Percentiles rank a stretch among this genome's conserved stretches.
phyloP scores from a whole-genome alignment of 1,139 yeast genomes.

The Spencermartinsiella ligniputridi region DNA sequence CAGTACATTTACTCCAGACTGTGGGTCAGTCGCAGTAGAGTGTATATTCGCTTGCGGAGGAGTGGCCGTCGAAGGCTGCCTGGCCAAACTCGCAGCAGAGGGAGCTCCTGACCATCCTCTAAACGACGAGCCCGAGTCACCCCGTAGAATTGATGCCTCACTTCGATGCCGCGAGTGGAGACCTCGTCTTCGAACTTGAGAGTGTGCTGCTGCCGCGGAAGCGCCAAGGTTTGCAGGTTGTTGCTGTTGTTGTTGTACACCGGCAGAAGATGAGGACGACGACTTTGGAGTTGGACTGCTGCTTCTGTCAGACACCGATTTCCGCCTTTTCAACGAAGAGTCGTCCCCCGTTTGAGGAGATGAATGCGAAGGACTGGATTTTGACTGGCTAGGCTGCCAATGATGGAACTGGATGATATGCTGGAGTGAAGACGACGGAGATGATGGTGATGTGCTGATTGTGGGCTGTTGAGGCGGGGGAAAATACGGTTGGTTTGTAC shows the following conservation, averaged over 20 bases:
- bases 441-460: conserved; percentile 19
- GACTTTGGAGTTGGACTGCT: conserved; percentile 7
- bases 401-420: conserved; percentile 26
- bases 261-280: background rate
- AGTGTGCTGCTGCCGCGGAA: conserved; percentile 20
- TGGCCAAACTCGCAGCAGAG: background rate
- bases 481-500: background rate
- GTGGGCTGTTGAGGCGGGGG: conserved; percentile 24
- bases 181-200: conserved; percentile 22
- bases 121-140: conserved; percentile 5
- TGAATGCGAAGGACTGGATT: conserved; percentile 7
- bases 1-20: conserved; percentile 21
- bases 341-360: conserved; percentile 6
- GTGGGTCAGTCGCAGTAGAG: conserved; percentile 6
- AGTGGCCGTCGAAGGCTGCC: conserved; percentile 3
- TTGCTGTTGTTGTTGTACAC: conserved; percentile 17
- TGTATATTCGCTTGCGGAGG: background rate
- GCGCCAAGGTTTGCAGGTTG: conserved; percentile 17
- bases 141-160: conserved; percentile 23
- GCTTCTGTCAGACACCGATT: conserved; percentile 6
- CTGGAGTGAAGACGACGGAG: conserved; percentile 21
- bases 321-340: conserved; percentile 9
- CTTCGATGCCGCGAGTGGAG: conserved; percentile 32
- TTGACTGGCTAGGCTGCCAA: conserved; percentile 27
- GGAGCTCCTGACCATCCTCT: conserved; percentile 4